Base-by-base conservation (phyloP, 2,329 filamentous ascomycete species). In the Exophiala sideris region DNA sequence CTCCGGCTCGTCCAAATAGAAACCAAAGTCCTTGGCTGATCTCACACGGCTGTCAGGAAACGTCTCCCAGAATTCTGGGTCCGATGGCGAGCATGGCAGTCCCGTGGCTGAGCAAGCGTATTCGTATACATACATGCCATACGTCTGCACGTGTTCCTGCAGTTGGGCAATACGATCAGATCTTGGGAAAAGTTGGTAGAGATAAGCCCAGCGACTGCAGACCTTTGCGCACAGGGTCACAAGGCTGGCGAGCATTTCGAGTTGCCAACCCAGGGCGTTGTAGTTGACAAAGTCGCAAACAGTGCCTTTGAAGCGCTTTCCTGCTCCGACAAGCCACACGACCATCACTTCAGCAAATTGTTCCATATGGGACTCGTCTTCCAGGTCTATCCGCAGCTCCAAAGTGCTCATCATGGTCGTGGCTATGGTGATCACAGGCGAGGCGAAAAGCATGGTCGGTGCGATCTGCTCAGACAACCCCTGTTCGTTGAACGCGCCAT, bases 371-470 rank as follows among this genome's bases (percentile, higher is more conserved):
- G 11, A 6, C 29, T 54, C 44, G 44, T 55, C 45, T 20, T 52
- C 53, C 24, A 57, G 50, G 36, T 61, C 58, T 21, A 54, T 18
- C 10, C 58, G 56, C 4, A 40, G 34, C 42, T 57, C 49, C n/a
- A 61, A 32, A 10, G 21, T 45, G 8, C 33, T 32, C n/a, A 56
- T 18, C 2, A 61, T 34, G 3, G 14, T 16, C 14, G 21, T 42
- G 3, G 50, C 50, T 3, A 48, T 33, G 3, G 44, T 18, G 21
- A 54, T 21, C 12, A 60, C 42, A 4, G 48, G 38, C 12, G 41
- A 14, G 2, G 54, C 49, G 5, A 52, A 39, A 20, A 58, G 18
- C 21, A 45, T 36, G 2, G 35, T 21, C 7, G 51, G 52, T 3
- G 32, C 12, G 10, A 12, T 29, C 7, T 8, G 24, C 5, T 29